Evolutionary conservation across 257 asterid species (phyloP).

Genomic region (Pogostemon cablin): DNA sequence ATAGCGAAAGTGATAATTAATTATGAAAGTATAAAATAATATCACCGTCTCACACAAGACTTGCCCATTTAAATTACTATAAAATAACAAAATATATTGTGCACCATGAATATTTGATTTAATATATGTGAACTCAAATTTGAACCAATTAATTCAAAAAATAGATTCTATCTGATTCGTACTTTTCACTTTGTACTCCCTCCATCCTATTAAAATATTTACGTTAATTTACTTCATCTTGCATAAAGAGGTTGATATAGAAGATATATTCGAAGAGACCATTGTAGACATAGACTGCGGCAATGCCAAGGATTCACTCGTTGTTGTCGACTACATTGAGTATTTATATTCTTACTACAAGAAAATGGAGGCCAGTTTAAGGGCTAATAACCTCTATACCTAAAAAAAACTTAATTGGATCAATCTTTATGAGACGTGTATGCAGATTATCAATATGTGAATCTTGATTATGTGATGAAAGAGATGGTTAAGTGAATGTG

Average conservation of each 20-base stretch:
- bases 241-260: slow-evolving; percentile 56
- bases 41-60: no score
- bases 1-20: no score
- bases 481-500: background rate
- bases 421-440: background rate
- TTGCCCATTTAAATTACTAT: no score
- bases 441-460: background rate
- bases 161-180: no score
- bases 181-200: no score
- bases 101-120: no score
- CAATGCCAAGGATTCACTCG: slow-evolving; percentile 62
- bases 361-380: slow-evolving; percentile 62
- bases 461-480: background rate
- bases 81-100: no score
- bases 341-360: slow-evolving; percentile 67
- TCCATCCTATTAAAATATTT: no score
- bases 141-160: no score
- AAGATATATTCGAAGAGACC: slow-evolving; percentile 69
- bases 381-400: background rate
- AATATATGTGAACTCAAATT: no score
- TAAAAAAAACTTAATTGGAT: background rate
- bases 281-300: slow-evolving; percentile 57
- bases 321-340: slow-evolving; percentile 65
- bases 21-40: no score
- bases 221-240: no score